Percentiles rank a stretch among this genome's conserved stretches.
Conservation (phyloP, 2,329 filamentous ascomycete genomes). For the Trichoderma sp. region DNA sequence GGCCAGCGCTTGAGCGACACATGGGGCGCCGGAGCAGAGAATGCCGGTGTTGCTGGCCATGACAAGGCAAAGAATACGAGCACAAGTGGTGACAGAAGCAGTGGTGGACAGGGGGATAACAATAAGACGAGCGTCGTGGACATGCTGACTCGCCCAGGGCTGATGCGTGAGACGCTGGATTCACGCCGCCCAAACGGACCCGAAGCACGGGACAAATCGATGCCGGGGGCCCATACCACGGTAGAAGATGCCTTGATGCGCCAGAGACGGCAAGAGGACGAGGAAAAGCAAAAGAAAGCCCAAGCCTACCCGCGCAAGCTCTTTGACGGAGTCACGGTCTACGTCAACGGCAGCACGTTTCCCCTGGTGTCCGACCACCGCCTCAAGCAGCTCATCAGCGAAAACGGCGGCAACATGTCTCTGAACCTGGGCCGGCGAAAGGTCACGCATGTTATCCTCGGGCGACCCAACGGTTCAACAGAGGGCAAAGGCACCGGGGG, state of each 20-base stretch:
- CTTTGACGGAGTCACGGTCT: conserved; percentile 71
- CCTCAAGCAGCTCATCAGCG: conserved; percentile 72
- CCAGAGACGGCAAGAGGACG: conserved; percentile 37
- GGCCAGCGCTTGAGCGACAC: conserved; percentile 61
- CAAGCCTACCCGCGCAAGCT: conserved; percentile 42
- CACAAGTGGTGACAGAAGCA: background rate
- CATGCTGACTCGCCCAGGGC: conserved; percentile 48
- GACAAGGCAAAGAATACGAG: background rate
- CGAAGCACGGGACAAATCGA: background rate
- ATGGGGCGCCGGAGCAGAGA: conserved; percentile 60
- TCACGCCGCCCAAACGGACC: background rate
- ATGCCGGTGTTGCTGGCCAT: conserved; percentile 43
- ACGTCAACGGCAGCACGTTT: conserved; percentile 83
- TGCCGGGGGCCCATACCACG: background rate
- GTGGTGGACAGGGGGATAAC: conserved; percentile 37
- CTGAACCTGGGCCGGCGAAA: conserved; percentile 67
- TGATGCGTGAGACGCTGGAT: conserved; percentile 22
- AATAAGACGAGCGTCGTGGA: conserved; percentile 47
- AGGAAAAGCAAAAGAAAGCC: conserved; percentile 49
- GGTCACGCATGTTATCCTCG: conserved; percentile 85
- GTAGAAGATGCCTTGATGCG: conserved; percentile 23
- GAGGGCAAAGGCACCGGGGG: conserved; percentile 72
- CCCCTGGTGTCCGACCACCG: conserved; percentile 81
- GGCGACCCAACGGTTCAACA: conserved; percentile 49
- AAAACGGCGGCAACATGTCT: conserved; percentile 70